Conservation (phyloP, 2,329 filamentous ascomycete genomes). For the Magnaporthiopsis incrustans region DNA sequence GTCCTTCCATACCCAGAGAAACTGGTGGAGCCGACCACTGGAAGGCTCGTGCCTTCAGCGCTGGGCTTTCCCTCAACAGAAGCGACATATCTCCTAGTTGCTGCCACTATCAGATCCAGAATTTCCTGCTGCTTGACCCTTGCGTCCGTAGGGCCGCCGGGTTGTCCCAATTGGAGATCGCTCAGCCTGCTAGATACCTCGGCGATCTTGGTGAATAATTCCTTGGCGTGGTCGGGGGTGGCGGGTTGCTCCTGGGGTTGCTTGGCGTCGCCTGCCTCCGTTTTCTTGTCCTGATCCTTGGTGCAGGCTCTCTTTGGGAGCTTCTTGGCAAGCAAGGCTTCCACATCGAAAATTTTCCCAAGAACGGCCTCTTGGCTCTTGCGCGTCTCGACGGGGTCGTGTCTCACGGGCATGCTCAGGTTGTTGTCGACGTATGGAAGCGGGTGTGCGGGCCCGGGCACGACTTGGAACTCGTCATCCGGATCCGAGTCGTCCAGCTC, state of each 20-base stretch:
- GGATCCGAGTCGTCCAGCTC: constrained; percentile 36
- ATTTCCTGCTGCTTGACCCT: constrained; percentile 34
- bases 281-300: constrained; percentile 15
- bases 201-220: constrained; percentile 31
- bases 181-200: constrained; percentile 33
- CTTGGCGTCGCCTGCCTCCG: constrained; percentile 3
- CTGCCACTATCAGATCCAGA: constrained; percentile 41
- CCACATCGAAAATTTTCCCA: constrained; percentile 43
- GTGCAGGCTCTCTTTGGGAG: constrained; percentile 17
- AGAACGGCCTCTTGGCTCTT: constrained; percentile 47
- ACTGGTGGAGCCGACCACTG: background rate
- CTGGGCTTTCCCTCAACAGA: constrained; percentile 15
- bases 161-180: constrained; percentile 27
- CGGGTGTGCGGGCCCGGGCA: constrained; percentile 20
- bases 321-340: constrained; percentile 30
- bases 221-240: constrained; percentile 16
- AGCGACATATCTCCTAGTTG: constrained; percentile 42
- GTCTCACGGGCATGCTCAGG: constrained; percentile 33
- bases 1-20: background rate
- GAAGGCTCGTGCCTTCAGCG: background rate
- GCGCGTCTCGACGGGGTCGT: constrained; percentile 42
- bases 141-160: constrained; percentile 10
- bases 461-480: constrained; percentile 46
- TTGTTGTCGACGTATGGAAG: constrained; percentile 24
- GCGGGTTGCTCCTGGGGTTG: constrained; percentile 22